phyloP scores from a whole-genome alignment of 495 filamentous ascomycete genomes.

The Amphirosellinia nigrospora region DNA sequence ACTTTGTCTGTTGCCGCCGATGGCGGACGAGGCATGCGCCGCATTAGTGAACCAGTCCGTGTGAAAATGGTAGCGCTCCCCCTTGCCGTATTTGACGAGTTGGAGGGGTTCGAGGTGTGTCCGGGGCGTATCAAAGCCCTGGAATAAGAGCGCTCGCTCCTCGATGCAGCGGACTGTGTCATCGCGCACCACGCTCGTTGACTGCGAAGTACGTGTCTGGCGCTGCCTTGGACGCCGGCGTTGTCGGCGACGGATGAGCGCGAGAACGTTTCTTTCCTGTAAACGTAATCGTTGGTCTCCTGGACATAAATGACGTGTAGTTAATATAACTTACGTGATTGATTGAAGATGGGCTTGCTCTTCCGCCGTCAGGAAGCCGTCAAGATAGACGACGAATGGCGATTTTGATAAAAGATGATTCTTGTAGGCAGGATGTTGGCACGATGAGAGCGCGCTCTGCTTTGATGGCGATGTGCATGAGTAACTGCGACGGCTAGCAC shows the following conservation, averaged over 20 bases:
- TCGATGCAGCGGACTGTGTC: constrained; percentile 70
- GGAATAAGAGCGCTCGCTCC: constrained; percentile 69
- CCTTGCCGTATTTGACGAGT: constrained; percentile 57
- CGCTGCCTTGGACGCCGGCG: constrained; percentile 38
- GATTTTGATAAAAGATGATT: constrained; percentile 59
- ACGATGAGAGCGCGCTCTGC: constrained; percentile 31
- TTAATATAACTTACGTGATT: constrained; percentile 44
- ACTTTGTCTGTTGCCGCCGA: constrained; percentile 56
- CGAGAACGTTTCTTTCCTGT: constrained; percentile 47
- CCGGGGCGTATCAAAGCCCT: constrained; percentile 60
- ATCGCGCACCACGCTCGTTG: constrained; percentile 57
- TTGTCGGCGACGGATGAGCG: constrained; percentile 46
- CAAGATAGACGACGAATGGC: constrained; percentile 63
- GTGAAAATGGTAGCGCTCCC: constrained; percentile 59
- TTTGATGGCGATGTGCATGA: constrained; percentile 31
- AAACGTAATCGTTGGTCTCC: neutral
- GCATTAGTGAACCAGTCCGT: constrained; percentile 62
- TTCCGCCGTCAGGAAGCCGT: constrained; percentile 50
- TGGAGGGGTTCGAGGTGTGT: constrained; percentile 59
- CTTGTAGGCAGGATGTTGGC: constrained; percentile 53
- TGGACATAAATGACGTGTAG: no score
- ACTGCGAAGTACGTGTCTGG: constrained; percentile 51
- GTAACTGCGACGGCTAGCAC: constrained; percentile 29
- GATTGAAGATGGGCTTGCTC: constrained; percentile 50
- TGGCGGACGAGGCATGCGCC: constrained; percentile 41